phyloP scores from a whole-genome alignment of 1,284 basidiomycete species.

The Jaminaea rosea region DNA sequence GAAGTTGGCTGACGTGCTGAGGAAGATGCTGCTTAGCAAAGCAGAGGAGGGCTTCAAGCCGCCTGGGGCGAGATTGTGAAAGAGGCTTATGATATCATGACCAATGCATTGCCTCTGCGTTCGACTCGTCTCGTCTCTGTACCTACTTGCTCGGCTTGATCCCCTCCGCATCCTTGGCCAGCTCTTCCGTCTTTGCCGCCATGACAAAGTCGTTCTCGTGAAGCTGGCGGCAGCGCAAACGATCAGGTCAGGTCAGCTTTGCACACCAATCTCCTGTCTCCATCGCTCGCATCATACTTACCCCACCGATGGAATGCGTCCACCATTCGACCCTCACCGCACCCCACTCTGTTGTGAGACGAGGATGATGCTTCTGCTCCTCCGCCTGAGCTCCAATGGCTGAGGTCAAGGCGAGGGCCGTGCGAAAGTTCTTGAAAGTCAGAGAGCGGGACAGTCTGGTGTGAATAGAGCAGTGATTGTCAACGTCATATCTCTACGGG shows the following conservation, averaged over 20 bases:
- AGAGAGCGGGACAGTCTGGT: too few species aligned
- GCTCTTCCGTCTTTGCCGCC: slow-evolving; percentile 41
- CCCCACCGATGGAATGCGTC: slow-evolving; percentile 41
- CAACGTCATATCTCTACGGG: too few species aligned
- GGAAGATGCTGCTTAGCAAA: background rate
- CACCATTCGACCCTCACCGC: slow-evolving; percentile 42
- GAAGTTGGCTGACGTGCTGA: background rate
- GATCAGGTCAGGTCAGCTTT: background rate
- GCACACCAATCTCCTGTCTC: background rate
- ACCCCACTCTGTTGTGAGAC: slow-evolving; percentile 41
- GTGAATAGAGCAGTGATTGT: too few species aligned
- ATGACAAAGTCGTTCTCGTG: slow-evolving; percentile 45
- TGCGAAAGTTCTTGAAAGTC: slow-evolving; percentile 36
- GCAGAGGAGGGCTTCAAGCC: background rate
- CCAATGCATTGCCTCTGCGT: too few species aligned
- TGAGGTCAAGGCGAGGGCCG: slow-evolving; percentile 26
- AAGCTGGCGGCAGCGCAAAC: slow-evolving; percentile 15
- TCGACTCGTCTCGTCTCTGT: too few species aligned
- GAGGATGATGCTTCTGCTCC: slow-evolving; percentile 36
- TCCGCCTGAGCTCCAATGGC: slow-evolving; percentile 31
- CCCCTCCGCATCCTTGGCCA: slow-evolving; percentile 26
- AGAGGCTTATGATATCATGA: too few species aligned
- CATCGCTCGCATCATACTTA: slow-evolving; percentile 14
- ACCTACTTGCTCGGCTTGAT: too few species aligned
- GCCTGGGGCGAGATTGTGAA: background rate